Conservation (phyloP, 1,284 basidiomycete species). For the Abortiporus biennis region DNA sequence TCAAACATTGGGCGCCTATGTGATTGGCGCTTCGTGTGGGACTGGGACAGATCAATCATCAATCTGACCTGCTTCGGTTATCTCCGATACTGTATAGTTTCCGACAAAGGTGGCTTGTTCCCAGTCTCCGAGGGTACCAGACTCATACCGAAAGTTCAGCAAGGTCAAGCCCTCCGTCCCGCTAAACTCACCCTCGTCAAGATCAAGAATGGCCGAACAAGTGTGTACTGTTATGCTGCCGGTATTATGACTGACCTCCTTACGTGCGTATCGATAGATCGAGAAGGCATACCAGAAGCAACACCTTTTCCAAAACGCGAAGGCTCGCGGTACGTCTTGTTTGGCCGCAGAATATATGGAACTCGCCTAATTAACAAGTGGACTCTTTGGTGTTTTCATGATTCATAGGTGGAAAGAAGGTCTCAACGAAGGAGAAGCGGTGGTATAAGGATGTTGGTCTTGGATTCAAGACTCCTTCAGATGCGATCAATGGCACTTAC, state of each 20-base stretch:
- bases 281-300: conserved; percentile 98
- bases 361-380: conserved; percentile 4
- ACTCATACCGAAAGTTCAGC: conserved; percentile 15
- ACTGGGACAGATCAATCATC: conserved; percentile 4
- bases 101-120: conserved; percentile 24
- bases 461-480: conserved; percentile 94
- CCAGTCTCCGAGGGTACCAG: conserved; percentile 15
- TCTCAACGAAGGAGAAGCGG: conserved; percentile 90
- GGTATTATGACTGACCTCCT: conserved; percentile 8
- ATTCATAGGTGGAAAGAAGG: conserved; percentile 74
- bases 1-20: neutral
- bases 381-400: conserved; percentile 10
- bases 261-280: conserved; percentile 42
- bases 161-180: conserved; percentile 16
- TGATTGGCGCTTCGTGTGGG: too few species aligned
- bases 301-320: conserved; percentile 97
- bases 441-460: conserved; percentile 99
- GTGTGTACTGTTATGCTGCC: conserved; percentile 29
- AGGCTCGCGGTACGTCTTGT: conserved; percentile 75
- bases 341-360: conserved; percentile 4
- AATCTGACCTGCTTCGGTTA: too few species aligned
- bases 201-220: conserved; percentile 58
- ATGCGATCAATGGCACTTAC: conserved; percentile 96
- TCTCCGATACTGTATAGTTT: conserved; percentile 28
- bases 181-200: conserved; percentile 22